Percentiles rank a stretch among this genome's conserved stretches.
Conservation (phyloP, 202 grass and related monocot genomes). For the Musa balbisiana region DNA sequence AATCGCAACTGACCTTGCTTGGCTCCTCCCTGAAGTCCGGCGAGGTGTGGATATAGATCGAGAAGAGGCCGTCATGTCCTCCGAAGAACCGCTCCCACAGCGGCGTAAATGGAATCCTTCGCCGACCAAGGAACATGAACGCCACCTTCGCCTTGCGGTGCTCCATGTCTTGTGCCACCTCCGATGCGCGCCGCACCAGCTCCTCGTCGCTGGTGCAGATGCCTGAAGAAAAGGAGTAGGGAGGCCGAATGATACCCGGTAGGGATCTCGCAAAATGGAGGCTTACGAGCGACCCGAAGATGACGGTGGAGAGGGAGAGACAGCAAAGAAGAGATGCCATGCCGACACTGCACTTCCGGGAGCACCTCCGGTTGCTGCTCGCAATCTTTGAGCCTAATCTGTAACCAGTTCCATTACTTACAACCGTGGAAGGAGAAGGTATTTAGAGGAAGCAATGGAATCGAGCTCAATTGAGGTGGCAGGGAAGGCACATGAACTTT, state of each 20-base stretch:
- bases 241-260: too few species aligned
- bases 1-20: slow-evolving; percentile 24
- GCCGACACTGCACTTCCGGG: neutral
- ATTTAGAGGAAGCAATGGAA: too few species aligned
- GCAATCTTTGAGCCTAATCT: too few species aligned
- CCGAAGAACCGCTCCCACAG: slow-evolving; percentile 34
- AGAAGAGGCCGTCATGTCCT: slow-evolving; percentile 25
- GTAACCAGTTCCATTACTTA: too few species aligned
- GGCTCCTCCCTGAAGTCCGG: slow-evolving; percentile 25
- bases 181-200: slow-evolving; percentile 6
- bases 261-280: too few species aligned
- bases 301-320: neutral
- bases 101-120: slow-evolving; percentile 25
- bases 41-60: slow-evolving; percentile 30
- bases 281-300: neutral
- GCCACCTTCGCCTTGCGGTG: slow-evolving; percentile 18
- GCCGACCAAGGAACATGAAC: slow-evolving; percentile 32
- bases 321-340: neutral
- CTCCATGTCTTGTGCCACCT: neutral
- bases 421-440: too few species aligned
- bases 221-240: too few species aligned
- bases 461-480: neutral
- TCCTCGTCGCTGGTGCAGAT: neutral
- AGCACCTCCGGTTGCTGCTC: neutral
- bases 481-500: neutral